Percentiles rank a stretch among this genome's conserved stretches.
Evolutionary conservation across 805 yeast species (phyloP).

Genomic region (Nakazawaea wickerhamii): DNA sequence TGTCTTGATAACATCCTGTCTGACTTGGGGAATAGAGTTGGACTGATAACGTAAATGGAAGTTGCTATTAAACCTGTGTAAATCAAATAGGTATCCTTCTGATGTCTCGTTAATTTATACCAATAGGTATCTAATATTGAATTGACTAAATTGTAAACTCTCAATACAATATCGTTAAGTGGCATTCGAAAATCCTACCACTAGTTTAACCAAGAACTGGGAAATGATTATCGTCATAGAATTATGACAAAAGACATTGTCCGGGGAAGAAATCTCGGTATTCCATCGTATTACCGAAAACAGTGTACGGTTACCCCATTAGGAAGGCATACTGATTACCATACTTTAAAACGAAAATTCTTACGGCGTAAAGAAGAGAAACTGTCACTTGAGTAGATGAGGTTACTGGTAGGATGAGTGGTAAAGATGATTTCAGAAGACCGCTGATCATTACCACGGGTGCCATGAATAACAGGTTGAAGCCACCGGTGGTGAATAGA

Average conservation of each 20-base stretch:
- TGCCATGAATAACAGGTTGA: not conserved
- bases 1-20: slow-evolving; percentile 31
- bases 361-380: too few species aligned
- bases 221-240: not conserved
- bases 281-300: not conserved
- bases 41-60: slow-evolving; percentile 27
- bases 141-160: too few species aligned
- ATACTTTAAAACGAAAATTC: too few species aligned
- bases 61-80: slow-evolving; percentile 5
- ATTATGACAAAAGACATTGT: not conserved
- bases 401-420: not conserved
- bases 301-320: not conserved
- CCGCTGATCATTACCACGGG: not conserved
- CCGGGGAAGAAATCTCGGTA: slow-evolving; percentile 5
- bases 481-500: not conserved
- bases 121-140: slow-evolving; percentile 2
- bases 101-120: slow-evolving; percentile 6
- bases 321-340: slow-evolving; percentile 1
- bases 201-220: too few species aligned
- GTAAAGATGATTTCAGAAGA: not conserved
- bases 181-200: too few species aligned
- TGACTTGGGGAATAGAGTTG: slow-evolving; percentile 21
- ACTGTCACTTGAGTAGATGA: too few species aligned
- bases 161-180: too few species aligned
- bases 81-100: slow-evolving; percentile 4